Base-by-base conservation (phyloP, 2,329 filamentous ascomycete species). In the Aspergillus sp. region DNA sequence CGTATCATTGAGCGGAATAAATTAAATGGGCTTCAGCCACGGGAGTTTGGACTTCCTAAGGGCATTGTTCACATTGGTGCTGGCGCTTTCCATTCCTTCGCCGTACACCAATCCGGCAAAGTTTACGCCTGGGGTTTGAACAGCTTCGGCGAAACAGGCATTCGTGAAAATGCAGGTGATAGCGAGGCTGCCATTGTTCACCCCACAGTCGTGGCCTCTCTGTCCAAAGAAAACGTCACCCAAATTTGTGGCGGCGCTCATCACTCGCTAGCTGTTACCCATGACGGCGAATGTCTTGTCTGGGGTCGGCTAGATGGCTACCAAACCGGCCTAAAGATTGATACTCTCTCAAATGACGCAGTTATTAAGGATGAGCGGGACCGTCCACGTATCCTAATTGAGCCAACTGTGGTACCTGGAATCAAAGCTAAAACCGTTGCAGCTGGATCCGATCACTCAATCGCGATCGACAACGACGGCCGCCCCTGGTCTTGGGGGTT, bases 111-210 rank as follows among this genome's bases (percentile, higher is more conserved):
- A 60, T 83, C 87, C 26, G 87, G 87, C 39, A 81, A 84, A 30
- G 88, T 93, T 32, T 95, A 86, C 75, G 84, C 87, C 0, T 96
- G 91, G 91, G 91, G 92, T 22, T 79, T 93, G 30, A 96, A 96
- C 81, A 92, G 89, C 75, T 96, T 90, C 73, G 89, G 88, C 61
- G 88, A 96, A 77, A 90, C 89, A 15, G 91, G 89, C 36, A 81
- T 88, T 57, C 78, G 80, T 15, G 81, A 85, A 43, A 80, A 82
- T 53, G 86, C 84, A 13, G 88, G 87, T 32, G 84, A 88, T 57
- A 85, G 89, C 52, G 86, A 89, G 63, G 88, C 88, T 34, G 85
- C 88, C 60, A 83, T 96, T 50, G 81, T 89, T n/a, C 83, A 85
- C 64, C 89, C 91, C 3, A 85, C 83, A 42, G 77, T 88, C 51